These are phyloP conservation scores for Fraxinus velutina DNA, from an alignment of 305 asterid species.

Conservation along the genomic window DNA sequence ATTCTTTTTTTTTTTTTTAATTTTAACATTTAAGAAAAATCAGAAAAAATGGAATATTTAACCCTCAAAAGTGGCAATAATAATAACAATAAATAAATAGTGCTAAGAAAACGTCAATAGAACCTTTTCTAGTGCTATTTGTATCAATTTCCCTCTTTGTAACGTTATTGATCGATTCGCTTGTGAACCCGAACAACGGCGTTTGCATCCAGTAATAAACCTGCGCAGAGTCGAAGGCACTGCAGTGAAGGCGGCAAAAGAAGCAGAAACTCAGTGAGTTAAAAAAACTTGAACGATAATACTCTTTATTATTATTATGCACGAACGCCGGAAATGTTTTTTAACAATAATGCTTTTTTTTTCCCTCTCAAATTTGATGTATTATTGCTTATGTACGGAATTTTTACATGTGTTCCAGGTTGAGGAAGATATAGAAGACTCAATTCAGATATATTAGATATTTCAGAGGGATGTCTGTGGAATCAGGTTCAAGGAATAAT, in stretches of 20 bases:
- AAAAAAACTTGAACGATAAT: not conserved
- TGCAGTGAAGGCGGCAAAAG: conserved; percentile 1
- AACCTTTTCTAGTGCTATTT: not conserved
- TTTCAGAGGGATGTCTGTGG: conserved; percentile 38
- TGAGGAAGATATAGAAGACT: not conserved
- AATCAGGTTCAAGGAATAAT: conserved; percentile 27
- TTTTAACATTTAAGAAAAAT: too few species aligned
- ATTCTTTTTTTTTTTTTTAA: too few species aligned
- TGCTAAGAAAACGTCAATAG: not conserved
- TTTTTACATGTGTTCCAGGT: conserved; percentile 17
- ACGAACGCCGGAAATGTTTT: not conserved
- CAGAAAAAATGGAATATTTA: not conserved
- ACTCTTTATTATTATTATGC: not conserved
- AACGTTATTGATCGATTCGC: not conserved
- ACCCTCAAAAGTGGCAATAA: not conserved
- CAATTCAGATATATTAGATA: not conserved
- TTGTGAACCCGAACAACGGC: not conserved
- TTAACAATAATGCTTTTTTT: not conserved
- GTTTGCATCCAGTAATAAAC: not conserved
- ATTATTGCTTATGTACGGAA: not conserved
- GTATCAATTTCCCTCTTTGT: not conserved
- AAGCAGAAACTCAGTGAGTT: not conserved
- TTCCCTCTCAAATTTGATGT: not conserved
- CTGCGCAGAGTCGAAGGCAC: not conserved
- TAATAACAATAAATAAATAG: not conserved